Evolutionary conservation across 73 alveolate species (phyloP).

Genomic region (Tetrahymena borealis): DNA sequence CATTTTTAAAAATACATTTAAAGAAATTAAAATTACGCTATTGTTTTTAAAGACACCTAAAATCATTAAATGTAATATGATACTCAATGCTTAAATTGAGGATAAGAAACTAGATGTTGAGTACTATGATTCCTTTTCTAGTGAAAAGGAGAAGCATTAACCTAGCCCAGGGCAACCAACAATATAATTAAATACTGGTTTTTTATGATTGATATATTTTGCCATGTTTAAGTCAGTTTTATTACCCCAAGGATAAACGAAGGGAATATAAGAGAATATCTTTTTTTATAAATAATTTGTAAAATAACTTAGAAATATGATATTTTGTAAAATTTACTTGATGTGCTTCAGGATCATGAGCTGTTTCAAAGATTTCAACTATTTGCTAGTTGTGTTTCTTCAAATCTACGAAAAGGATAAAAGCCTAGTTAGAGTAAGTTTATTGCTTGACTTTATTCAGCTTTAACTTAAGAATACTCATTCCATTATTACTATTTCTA

Average conservation of each 20-base stretch:
- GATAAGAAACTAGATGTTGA: slow-evolving; percentile 14
- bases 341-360: neutral
- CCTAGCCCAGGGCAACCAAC: neutral
- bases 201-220: neutral
- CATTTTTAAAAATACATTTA: neutral
- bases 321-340: neutral
- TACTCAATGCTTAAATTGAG: slow-evolving; percentile 6
- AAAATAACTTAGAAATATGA: neutral
- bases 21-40: neutral
- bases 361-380: neutral
- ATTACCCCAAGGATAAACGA: neutral
- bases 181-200: neutral
- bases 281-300: neutral
- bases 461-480: neutral
- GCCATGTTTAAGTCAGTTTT: neutral
- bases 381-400: neutral
- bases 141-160: neutral
- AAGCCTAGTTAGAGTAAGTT: neutral
- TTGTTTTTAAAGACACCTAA: neutral
- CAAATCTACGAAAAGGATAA: neutral
- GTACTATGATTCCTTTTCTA: neutral
- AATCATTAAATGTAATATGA: slow-evolving; percentile 4
- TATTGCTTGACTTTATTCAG: neutral
- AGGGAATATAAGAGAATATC: neutral
- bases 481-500: neutral